Evolutionary conservation across 257 asterid species (phyloP).

Genomic region (Galeopsis tetrahit): DNA sequence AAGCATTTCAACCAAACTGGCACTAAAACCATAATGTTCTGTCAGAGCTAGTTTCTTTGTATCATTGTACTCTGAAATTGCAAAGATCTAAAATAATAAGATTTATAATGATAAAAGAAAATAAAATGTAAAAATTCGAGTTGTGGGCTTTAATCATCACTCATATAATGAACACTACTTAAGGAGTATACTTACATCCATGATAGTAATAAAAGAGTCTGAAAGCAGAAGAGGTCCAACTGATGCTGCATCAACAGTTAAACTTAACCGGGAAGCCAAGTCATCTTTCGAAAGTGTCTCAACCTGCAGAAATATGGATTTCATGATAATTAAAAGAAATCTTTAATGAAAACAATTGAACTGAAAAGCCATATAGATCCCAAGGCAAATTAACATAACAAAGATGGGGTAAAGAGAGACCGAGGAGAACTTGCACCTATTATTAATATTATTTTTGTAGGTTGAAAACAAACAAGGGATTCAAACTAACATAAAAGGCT

Average conservation of each 20-base stretch:
- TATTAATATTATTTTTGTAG: background rate
- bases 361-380: background rate
- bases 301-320: conserved; percentile 56
- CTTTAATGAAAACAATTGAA: background rate
- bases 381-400: conserved; percentile 16
- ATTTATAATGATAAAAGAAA: conserved; percentile 10
- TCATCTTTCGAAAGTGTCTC: conserved; percentile 89
- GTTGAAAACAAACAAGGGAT: background rate
- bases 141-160: background rate
- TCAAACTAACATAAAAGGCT: background rate
- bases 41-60: background rate
- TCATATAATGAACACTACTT: background rate
- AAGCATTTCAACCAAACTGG: background rate
- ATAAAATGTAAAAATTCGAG: background rate
- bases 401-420: background rate
- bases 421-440: background rate
- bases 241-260: conserved; percentile 78
- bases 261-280: conserved; percentile 89
- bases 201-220: conserved; percentile 81
- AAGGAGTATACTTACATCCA: conserved; percentile 73
- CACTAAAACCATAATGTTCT: background rate
- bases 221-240: conserved; percentile 84
- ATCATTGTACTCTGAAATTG: background rate
- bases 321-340: conserved; percentile 9
- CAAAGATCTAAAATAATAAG: background rate